Percentiles rank a stretch among this genome's conserved stretches.
phyloP scores from a whole-genome alignment of 2,329 filamentous ascomycete genomes.

The Exophiala viscosa region DNA sequence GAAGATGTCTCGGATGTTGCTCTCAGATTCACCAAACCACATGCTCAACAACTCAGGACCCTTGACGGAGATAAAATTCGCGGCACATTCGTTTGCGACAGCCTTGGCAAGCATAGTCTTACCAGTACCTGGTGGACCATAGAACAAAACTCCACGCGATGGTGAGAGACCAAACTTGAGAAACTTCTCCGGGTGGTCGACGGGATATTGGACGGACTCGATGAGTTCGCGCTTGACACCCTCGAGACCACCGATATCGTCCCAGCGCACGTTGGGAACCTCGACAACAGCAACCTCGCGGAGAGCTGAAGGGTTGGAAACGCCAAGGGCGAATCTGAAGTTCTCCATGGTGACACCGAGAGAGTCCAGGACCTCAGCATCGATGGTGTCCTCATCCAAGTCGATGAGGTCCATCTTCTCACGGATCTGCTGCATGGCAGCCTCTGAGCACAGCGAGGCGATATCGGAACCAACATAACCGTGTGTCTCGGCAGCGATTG shows the following conservation, averaged over 20 bases:
- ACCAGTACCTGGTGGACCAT: slow-evolving; percentile 98
- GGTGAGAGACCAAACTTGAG: slow-evolving; percentile 99
- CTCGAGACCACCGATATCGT: slow-evolving; percentile 98
- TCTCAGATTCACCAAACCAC: slow-evolving; percentile 99
- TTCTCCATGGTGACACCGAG: slow-evolving; percentile 99
- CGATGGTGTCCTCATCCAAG: slow-evolving; percentile 97
- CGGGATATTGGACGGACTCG: slow-evolving; percentile 97
- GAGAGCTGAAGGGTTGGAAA: slow-evolving; percentile 96
- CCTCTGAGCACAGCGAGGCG: slow-evolving; percentile 96
- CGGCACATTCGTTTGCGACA: slow-evolving; percentile 96
- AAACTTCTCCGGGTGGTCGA: slow-evolving; percentile 99
- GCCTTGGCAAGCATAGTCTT: slow-evolving; percentile 99
- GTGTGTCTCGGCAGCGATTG: slow-evolving; percentile 95
- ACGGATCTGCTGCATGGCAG: slow-evolving; percentile 99
- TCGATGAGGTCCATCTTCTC: slow-evolving; percentile 99
- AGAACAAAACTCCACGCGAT: slow-evolving; percentile 97
- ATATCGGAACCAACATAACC: slow-evolving; percentile 99
- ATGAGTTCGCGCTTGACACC: slow-evolving; percentile 99
- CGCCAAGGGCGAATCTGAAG: slow-evolving; percentile 97
- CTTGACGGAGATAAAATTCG: slow-evolving; percentile 99
- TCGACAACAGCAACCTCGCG: slow-evolving; percentile 99
- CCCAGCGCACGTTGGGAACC: slow-evolving; percentile 98
- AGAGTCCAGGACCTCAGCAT: slow-evolving; percentile 96
- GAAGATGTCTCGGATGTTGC: slow-evolving; percentile 99
- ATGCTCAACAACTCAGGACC: slow-evolving; percentile 96